Evolutionary conservation across 2,329 filamentous ascomycete species (phyloP).

Genomic region (Colletotrichum sansevieriae): DNA sequence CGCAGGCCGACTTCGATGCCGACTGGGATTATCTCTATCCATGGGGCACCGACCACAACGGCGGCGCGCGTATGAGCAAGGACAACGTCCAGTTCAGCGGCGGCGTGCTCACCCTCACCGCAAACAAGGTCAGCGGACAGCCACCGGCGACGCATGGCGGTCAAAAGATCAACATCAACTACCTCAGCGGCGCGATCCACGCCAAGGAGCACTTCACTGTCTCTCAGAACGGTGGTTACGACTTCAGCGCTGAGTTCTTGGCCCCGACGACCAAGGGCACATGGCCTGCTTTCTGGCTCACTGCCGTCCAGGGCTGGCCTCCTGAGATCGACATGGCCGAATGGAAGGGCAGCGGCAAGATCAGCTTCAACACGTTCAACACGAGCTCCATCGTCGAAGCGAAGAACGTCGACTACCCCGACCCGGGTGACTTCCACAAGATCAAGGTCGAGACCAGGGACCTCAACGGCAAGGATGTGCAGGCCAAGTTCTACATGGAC

Average conservation of each 20-base stretch:
- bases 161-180: constrained; percentile 61
- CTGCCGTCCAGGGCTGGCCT: constrained; percentile 66
- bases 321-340: constrained; percentile 72
- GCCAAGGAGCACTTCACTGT: constrained; percentile 57
- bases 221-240: constrained; percentile 53
- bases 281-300: constrained; percentile 72
- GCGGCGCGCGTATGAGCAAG: constrained; percentile 66
- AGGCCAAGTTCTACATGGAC: constrained; percentile 68
- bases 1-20: constrained; percentile 50
- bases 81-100: constrained; percentile 57
- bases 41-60: constrained; percentile 69
- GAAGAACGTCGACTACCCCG: constrained; percentile 62
- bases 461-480: constrained; percentile 63
- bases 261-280: constrained; percentile 59
- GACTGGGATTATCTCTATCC: constrained; percentile 67
- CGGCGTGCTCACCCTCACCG: constrained; percentile 61
- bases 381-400: constrained; percentile 60
- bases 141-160: constrained; percentile 53
- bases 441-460: constrained; percentile 65
- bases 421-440: constrained; percentile 61
- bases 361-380: constrained; percentile 69
- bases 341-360: constrained; percentile 70
- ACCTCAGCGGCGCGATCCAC: constrained; percentile 61
- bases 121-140: constrained; percentile 58
- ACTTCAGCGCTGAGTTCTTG: constrained; percentile 56